Percentiles rank a stretch among this genome's conserved stretches.
phyloP scores from a whole-genome alignment of 148 eudicot genomes.

The Spergularia marina region DNA sequence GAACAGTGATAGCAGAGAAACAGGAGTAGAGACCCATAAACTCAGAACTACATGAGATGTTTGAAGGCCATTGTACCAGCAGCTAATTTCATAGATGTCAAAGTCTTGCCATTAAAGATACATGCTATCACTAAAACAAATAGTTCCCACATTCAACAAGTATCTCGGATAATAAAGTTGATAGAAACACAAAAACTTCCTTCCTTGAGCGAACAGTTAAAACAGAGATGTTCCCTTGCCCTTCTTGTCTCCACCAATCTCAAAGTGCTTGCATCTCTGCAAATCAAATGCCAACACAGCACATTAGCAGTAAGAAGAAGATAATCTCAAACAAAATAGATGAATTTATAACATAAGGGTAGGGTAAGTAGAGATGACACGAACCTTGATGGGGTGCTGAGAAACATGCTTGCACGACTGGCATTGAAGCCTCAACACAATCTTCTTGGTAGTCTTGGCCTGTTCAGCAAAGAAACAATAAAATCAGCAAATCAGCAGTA shows the following conservation, averaged over 20 bases:
- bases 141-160: constrained; percentile 4
- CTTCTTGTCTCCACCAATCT: constrained; percentile 70
- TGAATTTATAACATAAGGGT: background rate
- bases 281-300: background rate
- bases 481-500: background rate
- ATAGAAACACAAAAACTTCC: constrained; percentile 14
- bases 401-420: constrained; percentile 84
- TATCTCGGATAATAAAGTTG: constrained; percentile 9
- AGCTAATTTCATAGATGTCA: background rate
- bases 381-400: constrained; percentile 77
- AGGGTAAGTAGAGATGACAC: background rate
- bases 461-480: constrained; percentile 3
- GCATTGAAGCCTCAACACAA: constrained; percentile 80
- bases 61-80: background rate
- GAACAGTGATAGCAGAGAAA: too few relatives aligned
- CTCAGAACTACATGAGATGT: too few relatives aligned
- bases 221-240: constrained; percentile 59
- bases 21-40: too few relatives aligned
- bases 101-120: background rate
- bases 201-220: constrained; percentile 17
- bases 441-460: constrained; percentile 88
- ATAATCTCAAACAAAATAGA: background rate
- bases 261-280: constrained; percentile 68
- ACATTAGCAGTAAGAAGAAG: background rate
- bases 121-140: background rate